Evolutionary conservation across 1,139 yeast genomes (phyloP), one percentile per base, ranked within the genome.

Genomic region (Tardiomyces depauwii): DNA sequence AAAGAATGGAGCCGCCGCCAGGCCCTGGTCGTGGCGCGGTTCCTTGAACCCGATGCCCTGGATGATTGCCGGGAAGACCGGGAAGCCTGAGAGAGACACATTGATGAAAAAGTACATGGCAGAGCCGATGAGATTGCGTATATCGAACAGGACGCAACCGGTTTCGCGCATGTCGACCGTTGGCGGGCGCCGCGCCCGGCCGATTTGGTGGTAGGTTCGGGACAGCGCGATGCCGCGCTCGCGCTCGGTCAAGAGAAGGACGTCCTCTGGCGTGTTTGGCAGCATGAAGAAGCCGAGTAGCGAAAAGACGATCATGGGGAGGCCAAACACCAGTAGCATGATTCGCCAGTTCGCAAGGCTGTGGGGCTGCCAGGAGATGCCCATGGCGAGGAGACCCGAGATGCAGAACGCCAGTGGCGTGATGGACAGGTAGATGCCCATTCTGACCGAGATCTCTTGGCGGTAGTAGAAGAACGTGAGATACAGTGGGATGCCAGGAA

Each of bases 371-470:
- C 72, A 66, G 56, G 74, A 63, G 45, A 78, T 73, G 47, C 80
- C 80, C 45, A 74, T 77, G 25, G 85, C 85, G 50, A 85, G 73
- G 45, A 86, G 76, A 48, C 94, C 93, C 47, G 86, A 82, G 63
- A 84, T 83, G 3, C 89, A 93, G 59, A 91, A 88, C 23, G 89
- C 83, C 50, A 82, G 70, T 55, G 82, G 74, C n/a, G 86, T 78
- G 44, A 86, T 82, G 41, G 82, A 49, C 64, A 82, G 81, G 62
- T 82, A 82, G 44, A 78, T 73, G 12, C 82, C 74, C 59, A 79
- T 80, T 46, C 91, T 67, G 57, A 78, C 73, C 61, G 80, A 87
- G 16, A 85, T 76, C 62, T 82, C 89, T 16, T 63, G 66, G 47
- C 80, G 71, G 38, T 80, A 68, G 62, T 68, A 68, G 70, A 72